Evolutionary conservation across 2,329 filamentous ascomycete genomes (phyloP).

Genomic region (Nannizziopsis arthrosporioides): DNA sequence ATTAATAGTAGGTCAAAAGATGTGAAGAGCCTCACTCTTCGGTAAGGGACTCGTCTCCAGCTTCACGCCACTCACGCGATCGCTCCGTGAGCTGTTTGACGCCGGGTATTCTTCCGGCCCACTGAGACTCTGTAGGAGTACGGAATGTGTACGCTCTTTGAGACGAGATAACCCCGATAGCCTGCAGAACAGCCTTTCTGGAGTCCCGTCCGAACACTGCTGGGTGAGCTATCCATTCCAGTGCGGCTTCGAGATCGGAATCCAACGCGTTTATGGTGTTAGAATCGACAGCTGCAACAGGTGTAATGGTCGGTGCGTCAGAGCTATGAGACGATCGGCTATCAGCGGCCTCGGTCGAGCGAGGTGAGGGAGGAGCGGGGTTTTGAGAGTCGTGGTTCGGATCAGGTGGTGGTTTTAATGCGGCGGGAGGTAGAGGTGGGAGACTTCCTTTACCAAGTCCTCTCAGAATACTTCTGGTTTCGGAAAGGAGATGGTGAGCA

Average conservation of each 20-base stretch:
- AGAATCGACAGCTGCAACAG: conserved; percentile 64
- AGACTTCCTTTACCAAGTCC: conserved; percentile 90
- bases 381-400: conserved; percentile 24
- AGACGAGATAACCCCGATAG: conserved; percentile 90
- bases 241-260: conserved; percentile 72
- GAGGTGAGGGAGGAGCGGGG: conserved; percentile 29
- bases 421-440: conserved; percentile 62
- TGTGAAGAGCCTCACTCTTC: conserved; percentile 34
- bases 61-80: conserved; percentile 85
- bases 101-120: conserved; percentile 71
- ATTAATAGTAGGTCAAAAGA: neutral
- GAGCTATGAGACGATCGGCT: conserved; percentile 22
- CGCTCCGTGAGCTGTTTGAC: conserved; percentile 70
- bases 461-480: conserved; percentile 90
- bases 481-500: conserved; percentile 79
- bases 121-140: conserved; percentile 76
- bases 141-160: conserved; percentile 91
- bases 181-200: conserved; percentile 88
- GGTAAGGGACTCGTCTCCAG: conserved; percentile 59
- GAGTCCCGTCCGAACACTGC: conserved; percentile 89
- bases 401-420: conserved; percentile 28
- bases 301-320: conserved; percentile 40
- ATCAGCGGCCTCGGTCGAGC: conserved; percentile 26
- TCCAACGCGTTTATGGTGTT: conserved; percentile 77
- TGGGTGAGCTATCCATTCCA: conserved; percentile 97